Base-by-base conservation (phyloP, 257 asterid genomes). In the Craterostigma plantagineum region DNA sequence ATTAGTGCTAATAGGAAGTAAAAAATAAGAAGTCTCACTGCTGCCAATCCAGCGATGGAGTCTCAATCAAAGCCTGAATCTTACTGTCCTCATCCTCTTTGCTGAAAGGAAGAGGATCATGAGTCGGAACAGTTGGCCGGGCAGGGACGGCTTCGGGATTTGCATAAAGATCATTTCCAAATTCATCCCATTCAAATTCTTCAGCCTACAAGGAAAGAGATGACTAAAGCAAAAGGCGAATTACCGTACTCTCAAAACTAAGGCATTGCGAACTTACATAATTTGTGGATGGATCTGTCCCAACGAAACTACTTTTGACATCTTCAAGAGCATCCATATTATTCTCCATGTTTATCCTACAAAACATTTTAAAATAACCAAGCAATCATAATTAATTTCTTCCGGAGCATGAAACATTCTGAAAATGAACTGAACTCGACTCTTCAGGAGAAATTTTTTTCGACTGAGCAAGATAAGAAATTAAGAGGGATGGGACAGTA, bases 21-120 rank as follows among this genome's bases (percentile, higher is more conserved):
- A 23, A 23, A 23, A 23, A 23, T 2, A 23, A 23, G 30, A 23
- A 23, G 30, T 53, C 85, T 67, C 54, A 90, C 99, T 67, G 75
- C 65, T 84, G 96, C 96, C 96, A 90, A 64, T 90, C 99, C 56
- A 90, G 81, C 53, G 99, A 81, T 46, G 99, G 87, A 49, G 94
- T 83, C 43, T 83, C 91, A 39, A 83, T 73, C 61, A 90, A 65
- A 54, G 99, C 99, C 66, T 75, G 63, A 51, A 90, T 71, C 71
- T 74, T 75, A 74, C 80, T 83, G 68, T 90, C 94, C 81, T 90
- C 99, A 3, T 83, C 99, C 69, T 61, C 86, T 65, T 69, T 80
- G 63, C 78, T 83, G 53, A 56, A 72, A 44, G 92, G 69, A 34
- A 63, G 63, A 53, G 76, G 74, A 61, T 77, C 77, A 55, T 64